Percentiles rank a stretch among this genome's conserved stretches.
These are phyloP conservation scores for Tetrahymena elliotti DNA, from an alignment of 73 alveolate species.

Conservation along the genomic window DNA sequence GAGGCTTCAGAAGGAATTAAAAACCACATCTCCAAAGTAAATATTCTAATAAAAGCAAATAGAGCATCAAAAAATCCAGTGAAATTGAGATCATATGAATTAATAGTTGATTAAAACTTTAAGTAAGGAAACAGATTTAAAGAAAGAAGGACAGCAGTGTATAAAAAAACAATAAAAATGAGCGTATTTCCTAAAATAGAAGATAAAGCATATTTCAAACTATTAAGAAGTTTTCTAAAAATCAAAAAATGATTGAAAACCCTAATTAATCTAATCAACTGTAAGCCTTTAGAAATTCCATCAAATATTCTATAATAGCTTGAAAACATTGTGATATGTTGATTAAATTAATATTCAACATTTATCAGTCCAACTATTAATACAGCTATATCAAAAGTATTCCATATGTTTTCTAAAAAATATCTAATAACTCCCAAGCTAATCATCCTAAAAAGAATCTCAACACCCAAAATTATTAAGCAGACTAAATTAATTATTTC, in stretches of 20 bases:
- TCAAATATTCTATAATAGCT: constrained; percentile 18
- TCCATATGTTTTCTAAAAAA: not conserved
- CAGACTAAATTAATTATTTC: not conserved
- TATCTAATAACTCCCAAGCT: not conserved
- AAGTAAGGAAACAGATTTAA: constrained; percentile 26
- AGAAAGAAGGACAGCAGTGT: constrained; percentile 8
- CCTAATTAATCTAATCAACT: constrained; percentile 5
- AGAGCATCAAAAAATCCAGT: constrained; percentile 13
- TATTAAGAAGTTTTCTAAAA: constrained; percentile 19
- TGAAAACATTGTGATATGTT: not conserved
- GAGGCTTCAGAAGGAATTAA: constrained; percentile 1
- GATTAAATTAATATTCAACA: not conserved
- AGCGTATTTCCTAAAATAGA: constrained; percentile 6
- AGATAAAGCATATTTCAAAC: constrained; percentile 9
- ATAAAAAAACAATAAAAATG: constrained; percentile 19
- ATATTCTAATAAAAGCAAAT: constrained; percentile 20
- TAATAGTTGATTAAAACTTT: not conserved
- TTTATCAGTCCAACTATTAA: not conserved
- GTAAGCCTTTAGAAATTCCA: not conserved
- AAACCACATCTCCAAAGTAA: constrained; percentile 33
- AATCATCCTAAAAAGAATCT: not conserved
- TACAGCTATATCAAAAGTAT: not conserved
- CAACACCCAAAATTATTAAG: not conserved
- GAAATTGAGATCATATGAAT: constrained; percentile 21
- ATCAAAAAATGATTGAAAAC: constrained; percentile 14